phyloP scores from a whole-genome alignment of 116 monocot genomes.

The Thalassia testudinum region DNA sequence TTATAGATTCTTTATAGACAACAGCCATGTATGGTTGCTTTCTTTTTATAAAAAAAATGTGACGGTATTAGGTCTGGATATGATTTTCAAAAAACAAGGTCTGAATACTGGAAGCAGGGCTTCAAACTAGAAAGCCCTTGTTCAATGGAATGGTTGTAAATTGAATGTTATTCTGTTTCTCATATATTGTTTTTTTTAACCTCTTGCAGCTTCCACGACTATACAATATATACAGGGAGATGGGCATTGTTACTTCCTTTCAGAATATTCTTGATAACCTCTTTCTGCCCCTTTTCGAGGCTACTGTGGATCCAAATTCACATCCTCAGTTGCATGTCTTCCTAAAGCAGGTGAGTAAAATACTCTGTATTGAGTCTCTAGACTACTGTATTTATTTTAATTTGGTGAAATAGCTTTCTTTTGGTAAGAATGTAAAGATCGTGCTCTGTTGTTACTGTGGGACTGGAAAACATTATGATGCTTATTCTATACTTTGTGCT shows the following conservation, averaged over 20 bases:
- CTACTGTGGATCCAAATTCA: slow-evolving; percentile 86
- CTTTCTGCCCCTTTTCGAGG: slow-evolving; percentile 97
- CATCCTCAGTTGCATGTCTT: slow-evolving; percentile 96
- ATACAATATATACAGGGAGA: slow-evolving; percentile 95
- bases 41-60: no score
- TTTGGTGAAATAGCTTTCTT: background rate
- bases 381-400: background rate
- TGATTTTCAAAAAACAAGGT: no score
- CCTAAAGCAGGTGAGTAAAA: slow-evolving; percentile 59
- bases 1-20: no score
- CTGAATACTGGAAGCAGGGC: no score
- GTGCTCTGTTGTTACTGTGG: no score
- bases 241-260: slow-evolving; percentile 98
- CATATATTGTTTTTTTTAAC: background rate
- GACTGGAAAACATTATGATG: no score
- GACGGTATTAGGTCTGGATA: no score
- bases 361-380: background rate
- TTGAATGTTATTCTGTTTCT: background rate
- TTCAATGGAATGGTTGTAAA: no score
- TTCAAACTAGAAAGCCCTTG: no score
- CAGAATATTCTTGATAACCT: slow-evolving; percentile 97
- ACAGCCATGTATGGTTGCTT: no score
- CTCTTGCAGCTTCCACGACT: slow-evolving; percentile 73
- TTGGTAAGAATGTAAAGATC: background rate
- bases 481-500: no score